Base-by-base conservation (phyloP, 2,329 filamentous ascomycete species). In the Mollisiaceae sp. region DNA sequence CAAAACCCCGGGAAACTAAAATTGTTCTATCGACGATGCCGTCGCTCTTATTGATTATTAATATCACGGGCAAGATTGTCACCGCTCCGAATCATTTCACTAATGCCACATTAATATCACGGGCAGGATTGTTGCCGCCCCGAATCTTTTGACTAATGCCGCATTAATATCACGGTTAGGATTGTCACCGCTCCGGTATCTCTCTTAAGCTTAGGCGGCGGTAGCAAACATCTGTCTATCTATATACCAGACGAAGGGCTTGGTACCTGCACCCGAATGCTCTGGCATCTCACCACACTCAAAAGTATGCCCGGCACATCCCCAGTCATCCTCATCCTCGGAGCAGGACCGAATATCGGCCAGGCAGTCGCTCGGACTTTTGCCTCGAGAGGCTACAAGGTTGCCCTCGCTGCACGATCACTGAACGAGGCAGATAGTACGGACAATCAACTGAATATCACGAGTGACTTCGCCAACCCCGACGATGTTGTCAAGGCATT, bases 401-500 rank as follows among this genome's bases (percentile, higher is more conserved):
- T 82, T 41, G 80, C 79, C 11, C 71, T 79, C 27, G 77, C 75
- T 22, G 73, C 79, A 11, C 71, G 79, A 58, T 73, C 24, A 20
- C 43, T 71, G 32, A 72, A 73, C 4, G 74, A 75, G 27, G 67
- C 69, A 56, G 70, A 75, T 12, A 75, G 64, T 38, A 76, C 24
- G 74, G 67, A 32, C 72, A 67, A 78, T 22, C 27, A 75, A 65
- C 60, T 81, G 18, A 69, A 78, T 59, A 76, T 81, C 60, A 63
- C 85, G 74, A 85, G 85, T 18, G 79, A 87, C 65, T 77, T 87
- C 12, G 78, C 83, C 60, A 75, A 84, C 57, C 75, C 79, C 0
- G 75, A 77, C 0, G 76, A 72, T 0, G 80, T 87, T 24, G 35
- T 38, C 15, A 59, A 39, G 4, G 38, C 70, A 15, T 86, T 87